Evolutionary conservation across 2,329 filamentous ascomycete genomes (phyloP).

Genomic region (Verticillium tricorpus): DNA sequence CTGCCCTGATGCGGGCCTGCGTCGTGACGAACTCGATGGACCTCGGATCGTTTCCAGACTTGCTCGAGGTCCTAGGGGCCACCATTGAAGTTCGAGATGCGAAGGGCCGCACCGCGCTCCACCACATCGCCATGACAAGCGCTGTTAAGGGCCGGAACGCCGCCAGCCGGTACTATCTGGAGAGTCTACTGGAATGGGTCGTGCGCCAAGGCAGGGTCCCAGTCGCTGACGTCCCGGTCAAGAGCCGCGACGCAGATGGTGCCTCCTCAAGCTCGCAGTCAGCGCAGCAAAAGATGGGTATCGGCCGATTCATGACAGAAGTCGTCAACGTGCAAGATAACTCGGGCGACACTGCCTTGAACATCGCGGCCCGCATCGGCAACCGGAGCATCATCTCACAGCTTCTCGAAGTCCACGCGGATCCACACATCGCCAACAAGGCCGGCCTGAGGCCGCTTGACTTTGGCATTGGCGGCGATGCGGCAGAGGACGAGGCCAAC

Average conservation of each 20-base stretch:
- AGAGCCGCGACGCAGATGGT: conserved; percentile 12
- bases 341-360: conserved; percentile 89
- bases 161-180: conserved; percentile 92
- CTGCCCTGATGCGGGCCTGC: conserved; percentile 87
- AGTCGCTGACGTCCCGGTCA: conserved; percentile 29
- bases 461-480: conserved; percentile 81
- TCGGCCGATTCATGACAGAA: conserved; percentile 92
- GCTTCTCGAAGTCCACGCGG: conserved; percentile 87
- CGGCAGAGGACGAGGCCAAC: conserved; percentile 32
- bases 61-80: conserved; percentile 81
- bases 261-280: conserved; percentile 34
- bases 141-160: conserved; percentile 90
- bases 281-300: conserved; percentile 63
- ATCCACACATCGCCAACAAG: conserved; percentile 86
- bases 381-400: conserved; percentile 97
- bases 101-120: conserved; percentile 85
- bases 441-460: conserved; percentile 87
- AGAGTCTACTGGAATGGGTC: conserved; percentile 90
- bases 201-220: conserved; percentile 47
- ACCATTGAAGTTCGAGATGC: conserved; percentile 89
- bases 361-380: conserved; percentile 87
- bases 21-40: conserved; percentile 93
- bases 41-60: conserved; percentile 81
- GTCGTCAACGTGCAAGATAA: conserved; percentile 96
- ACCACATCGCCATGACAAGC: conserved; percentile 94